These are phyloP conservation scores for Lagenidium giganteum DNA, from an alignment of 352 stramenopile species.

Conservation along the genomic window DNA sequence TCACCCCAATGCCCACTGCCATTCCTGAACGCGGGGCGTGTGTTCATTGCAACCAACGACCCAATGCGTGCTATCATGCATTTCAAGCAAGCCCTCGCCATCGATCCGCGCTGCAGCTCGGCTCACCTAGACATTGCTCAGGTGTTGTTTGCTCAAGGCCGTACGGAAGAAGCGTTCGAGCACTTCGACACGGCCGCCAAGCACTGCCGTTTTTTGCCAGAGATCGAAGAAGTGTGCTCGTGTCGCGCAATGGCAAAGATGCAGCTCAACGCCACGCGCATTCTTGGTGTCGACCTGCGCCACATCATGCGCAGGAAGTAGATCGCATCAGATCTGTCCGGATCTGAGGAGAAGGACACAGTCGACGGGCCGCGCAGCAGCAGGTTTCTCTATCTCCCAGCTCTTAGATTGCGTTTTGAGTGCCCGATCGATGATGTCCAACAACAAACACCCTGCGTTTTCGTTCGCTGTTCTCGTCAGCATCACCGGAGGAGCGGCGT, in stretches of 20 bases:
- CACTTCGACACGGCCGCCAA: constrained; percentile 68
- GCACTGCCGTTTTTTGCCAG: constrained; percentile 78
- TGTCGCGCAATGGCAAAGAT: constrained; percentile 78
- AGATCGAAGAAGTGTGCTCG: constrained; percentile 78
- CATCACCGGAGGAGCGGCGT: constrained; percentile 52
- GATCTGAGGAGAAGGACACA: neutral
- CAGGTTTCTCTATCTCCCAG: neutral
- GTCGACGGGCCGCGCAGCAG: too few species aligned
- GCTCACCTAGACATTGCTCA: constrained; percentile 83
- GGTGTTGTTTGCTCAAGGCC: constrained; percentile 79
- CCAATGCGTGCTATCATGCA: constrained; percentile 73
- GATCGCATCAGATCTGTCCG: neutral
- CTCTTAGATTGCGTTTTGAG: too few species aligned
- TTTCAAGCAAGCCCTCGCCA: constrained; percentile 71
- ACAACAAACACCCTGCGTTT: constrained; percentile 61
- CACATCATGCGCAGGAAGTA: constrained; percentile 84
- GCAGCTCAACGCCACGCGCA: constrained; percentile 81
- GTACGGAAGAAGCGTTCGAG: constrained; percentile 56
- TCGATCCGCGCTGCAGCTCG: constrained; percentile 75
- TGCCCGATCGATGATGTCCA: too few species aligned
- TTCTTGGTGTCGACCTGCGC: constrained; percentile 78
- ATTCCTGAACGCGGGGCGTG: constrained; percentile 79
- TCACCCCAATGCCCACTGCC: constrained; percentile 72
- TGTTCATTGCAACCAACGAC: constrained; percentile 83
- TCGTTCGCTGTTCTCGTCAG: constrained; percentile 64